Evolutionary conservation across 805 yeast genomes (phyloP).

Genomic region (Metahyphopichia silvanorum): DNA sequence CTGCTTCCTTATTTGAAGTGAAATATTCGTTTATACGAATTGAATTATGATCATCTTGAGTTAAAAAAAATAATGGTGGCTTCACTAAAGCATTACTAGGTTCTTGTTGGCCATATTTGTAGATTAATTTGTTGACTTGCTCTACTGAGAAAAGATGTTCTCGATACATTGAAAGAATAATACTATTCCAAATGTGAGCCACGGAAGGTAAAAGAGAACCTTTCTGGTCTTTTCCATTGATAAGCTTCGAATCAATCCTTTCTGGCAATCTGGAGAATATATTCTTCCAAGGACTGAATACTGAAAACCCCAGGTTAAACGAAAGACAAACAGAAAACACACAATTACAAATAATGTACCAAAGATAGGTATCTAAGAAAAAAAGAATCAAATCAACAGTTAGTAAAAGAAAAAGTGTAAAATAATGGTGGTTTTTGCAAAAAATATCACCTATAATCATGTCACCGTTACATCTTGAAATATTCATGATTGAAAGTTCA

Average conservation of each 20-base stretch:
- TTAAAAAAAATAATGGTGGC: slow-evolving; percentile 46
- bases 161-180: slow-evolving; percentile 27
- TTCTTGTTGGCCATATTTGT: slow-evolving; percentile 15
- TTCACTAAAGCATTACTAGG: slow-evolving; percentile 24
- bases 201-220: slow-evolving; percentile 9
- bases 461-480: slow-evolving; percentile 27
- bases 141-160: slow-evolving; percentile 38
- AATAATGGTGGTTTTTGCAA: slow-evolving; percentile 26
- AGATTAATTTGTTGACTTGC: slow-evolving; percentile 37
- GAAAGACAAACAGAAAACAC: slow-evolving; percentile 30
- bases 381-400: slow-evolving; percentile 29
- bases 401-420: slow-evolving; percentile 21
- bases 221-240: slow-evolving; percentile 10
- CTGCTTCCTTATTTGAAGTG: slow-evolving; percentile 46
- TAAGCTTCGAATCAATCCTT: slow-evolving; percentile 25
- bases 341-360: slow-evolving; percentile 38
- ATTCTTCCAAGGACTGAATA: slow-evolving; percentile 38
- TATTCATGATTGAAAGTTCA: slow-evolving; percentile 22
- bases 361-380: slow-evolving; percentile 37
- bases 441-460: slow-evolving; percentile 16
- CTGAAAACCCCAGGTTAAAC: slow-evolving; percentile 28
- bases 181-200: slow-evolving; percentile 27
- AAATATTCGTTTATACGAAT: slow-evolving; percentile 37
- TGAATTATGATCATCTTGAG: slow-evolving; percentile 44
- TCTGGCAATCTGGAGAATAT: slow-evolving; percentile 34